Percentiles rank a stretch among this genome's conserved stretches.
phyloP scores from a whole-genome alignment of 2,329 filamentous ascomycete genomes.

The Aspergillus glaucus region DNA sequence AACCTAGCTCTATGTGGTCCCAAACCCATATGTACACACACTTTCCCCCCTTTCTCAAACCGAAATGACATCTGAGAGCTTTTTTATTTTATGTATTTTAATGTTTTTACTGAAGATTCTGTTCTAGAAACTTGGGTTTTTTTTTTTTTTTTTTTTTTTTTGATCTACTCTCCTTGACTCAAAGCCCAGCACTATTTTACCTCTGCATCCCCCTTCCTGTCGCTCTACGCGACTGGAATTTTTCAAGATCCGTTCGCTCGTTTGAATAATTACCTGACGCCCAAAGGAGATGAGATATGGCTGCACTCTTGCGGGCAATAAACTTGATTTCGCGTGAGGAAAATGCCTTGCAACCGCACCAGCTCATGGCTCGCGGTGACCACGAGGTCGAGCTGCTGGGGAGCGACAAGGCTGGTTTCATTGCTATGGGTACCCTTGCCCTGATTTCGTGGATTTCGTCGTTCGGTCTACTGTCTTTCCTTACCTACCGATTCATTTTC shows the following conservation, averaged over 20 bases:
- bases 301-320: conserved; percentile 1
- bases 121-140: neutral
- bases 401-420: conserved; percentile 37
- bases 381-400: conserved; percentile 3
- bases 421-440: conserved; percentile 42
- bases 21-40: neutral
- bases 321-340: conserved; percentile 1
- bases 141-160: too few species aligned
- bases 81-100: neutral
- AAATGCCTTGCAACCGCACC: neutral
- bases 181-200: neutral
- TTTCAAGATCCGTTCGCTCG: neutral
- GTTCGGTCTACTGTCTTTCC: conserved; percentile 31
- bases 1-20: neutral
- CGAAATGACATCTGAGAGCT: neutral
- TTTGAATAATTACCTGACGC: neutral
- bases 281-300: conserved; percentile 2
- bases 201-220: neutral
- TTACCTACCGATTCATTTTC: conserved; percentile 13
- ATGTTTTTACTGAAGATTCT: neutral
- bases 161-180: neutral
- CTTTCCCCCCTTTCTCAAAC: neutral
- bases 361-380: neutral
- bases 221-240: neutral
- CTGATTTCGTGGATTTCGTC: conserved; percentile 32